Evolutionary conservation across 352 stramenopile genomes (phyloP), one percentile per base, ranked within the genome.

Genomic region (Globisporangium orthogonon): DNA sequence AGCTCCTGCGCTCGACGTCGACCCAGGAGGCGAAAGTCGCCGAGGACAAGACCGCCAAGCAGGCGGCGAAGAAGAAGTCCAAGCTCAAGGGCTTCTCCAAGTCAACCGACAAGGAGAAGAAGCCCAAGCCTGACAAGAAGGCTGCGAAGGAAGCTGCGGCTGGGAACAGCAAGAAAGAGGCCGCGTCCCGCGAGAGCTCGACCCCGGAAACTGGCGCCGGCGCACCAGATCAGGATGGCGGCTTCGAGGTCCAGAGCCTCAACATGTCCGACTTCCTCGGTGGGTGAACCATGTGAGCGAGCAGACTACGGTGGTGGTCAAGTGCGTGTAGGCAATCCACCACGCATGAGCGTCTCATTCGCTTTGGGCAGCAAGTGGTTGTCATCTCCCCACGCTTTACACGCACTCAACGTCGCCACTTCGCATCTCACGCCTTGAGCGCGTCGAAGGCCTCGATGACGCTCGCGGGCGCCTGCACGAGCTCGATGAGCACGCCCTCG

Each of bases 401-500:
- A 41, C 28, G 50, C 40, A 47, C 30, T 28, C 44, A 14, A 7
- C 2, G 4, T 37, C 33, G 10, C 33, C 33, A 37, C 33, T 9
- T 37, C 30, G 2, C 33, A n/a, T n/a, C n/a, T 51, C 37, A 59
- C 4, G 68, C 70, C 45, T 77, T 74, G 50, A 81, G 35, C 13
- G 63, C 63, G 31, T 93, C 73, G 58, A 89, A 94, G 1, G 81
- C 86, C 59, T 91, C 64, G 60, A 99, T 96, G 13, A 98, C 87
- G 17, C 96, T 71, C 47, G 82, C 54, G 7, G 96, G 96, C 35
- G 96, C 96, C 71, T 99, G 96, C 28, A 99, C 96, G 31, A 99
- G 76, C 62, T 99, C 96, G 69, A 99, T 98, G 57, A 99, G 83
- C 58, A 98, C 95, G 23, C 95, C 96, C 70, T 95, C 83, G 35